phyloP scores from a whole-genome alignment of 2,329 filamentous ascomycete genomes.

The Parafenestella ontariensis region DNA sequence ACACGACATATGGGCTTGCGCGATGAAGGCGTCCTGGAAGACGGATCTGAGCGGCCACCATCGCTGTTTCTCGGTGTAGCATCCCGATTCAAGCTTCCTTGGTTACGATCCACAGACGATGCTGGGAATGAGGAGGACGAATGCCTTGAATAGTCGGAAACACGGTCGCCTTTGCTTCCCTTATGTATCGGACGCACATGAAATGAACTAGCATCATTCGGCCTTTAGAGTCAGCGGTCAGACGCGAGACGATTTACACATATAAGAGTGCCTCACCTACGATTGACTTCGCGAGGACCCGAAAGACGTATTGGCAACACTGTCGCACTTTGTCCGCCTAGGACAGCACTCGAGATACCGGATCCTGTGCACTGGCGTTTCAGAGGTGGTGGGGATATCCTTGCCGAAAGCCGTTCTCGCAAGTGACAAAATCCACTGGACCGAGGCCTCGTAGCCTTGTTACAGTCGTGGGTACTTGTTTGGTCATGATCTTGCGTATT shows the following conservation, averaged over 20 bases:
- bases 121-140: background rate
- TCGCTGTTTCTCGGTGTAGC: background rate
- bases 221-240: background rate
- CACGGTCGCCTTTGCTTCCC: background rate
- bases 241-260: background rate
- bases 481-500: background rate
- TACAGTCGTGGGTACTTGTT: background rate
- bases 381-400: constrained; percentile 34
- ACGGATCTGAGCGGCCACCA: constrained; percentile 15
- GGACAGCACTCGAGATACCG: background rate
- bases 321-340: background rate
- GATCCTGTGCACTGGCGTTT: constrained; percentile 24
- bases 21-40: constrained; percentile 4
- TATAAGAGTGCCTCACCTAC: constrained; percentile 9
- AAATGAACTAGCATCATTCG: background rate
- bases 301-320: background rate
- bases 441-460: background rate
- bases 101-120: background rate
- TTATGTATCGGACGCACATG: background rate
- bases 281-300: background rate
- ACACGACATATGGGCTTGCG: constrained; percentile 33
- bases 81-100: background rate
- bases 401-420: constrained; percentile 1
- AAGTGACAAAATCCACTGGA: background rate
- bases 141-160: background rate